Evolutionary conservation across 1,284 basidiomycete genomes (phyloP).

Genomic region (Cryptococcus sp.): DNA sequence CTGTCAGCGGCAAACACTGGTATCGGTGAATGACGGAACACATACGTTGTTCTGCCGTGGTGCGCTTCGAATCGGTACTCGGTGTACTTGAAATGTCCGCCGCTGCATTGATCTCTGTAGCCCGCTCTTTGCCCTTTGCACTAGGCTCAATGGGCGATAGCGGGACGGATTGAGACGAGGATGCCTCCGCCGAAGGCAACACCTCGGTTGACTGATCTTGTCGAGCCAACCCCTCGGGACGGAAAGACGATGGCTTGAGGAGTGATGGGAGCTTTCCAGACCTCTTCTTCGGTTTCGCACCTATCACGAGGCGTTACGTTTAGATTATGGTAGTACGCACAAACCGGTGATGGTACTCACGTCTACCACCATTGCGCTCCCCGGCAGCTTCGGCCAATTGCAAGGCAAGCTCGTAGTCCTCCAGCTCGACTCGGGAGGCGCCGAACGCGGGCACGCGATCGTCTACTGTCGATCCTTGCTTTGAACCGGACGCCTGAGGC

Average conservation of each 20-base stretch:
- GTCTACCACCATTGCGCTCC: neutral
- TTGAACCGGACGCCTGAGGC: too few relatives aligned
- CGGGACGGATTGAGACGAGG: conserved; percentile 6
- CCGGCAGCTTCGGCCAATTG: conserved; percentile 2
- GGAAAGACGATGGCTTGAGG: conserved; percentile 17
- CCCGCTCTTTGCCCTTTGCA: conserved; percentile 34
- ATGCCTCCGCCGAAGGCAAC: conserved; percentile 2
- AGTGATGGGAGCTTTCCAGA: conserved; percentile 22
- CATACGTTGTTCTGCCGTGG: neutral
- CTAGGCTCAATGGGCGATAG: neutral
- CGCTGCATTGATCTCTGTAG: conserved; percentile 7
- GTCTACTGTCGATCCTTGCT: neutral
- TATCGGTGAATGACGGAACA: too few relatives aligned
- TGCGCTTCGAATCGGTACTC: neutral
- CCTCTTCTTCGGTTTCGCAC: conserved; percentile 2
- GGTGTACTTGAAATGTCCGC: neutral
- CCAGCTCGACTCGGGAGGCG: conserved; percentile 7
- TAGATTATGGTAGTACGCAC: neutral
- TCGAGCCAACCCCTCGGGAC: neutral
- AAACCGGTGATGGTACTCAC: neutral
- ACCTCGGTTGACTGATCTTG: neutral
- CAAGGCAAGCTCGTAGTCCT: conserved; percentile 20
- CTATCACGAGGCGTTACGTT: neutral
- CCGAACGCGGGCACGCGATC: conserved; percentile 2
- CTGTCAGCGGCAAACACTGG: neutral